Conservation (phyloP, 768 basidiomycete species). For the Naganishia randhawae region DNA sequence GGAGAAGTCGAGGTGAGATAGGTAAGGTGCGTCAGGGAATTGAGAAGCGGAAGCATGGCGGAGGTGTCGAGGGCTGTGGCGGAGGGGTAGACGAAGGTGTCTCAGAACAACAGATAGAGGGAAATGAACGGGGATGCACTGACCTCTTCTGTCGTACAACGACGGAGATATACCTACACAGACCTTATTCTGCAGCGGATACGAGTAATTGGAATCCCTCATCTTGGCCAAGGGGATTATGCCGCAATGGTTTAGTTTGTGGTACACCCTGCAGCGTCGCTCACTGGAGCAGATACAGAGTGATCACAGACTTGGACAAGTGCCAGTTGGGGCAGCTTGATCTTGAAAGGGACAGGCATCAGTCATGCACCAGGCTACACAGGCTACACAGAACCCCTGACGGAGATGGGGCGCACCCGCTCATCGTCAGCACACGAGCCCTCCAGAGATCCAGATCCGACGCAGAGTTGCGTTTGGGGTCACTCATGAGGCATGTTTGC, state of each 20-base stretch:
- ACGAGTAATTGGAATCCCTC: constrained; percentile 93
- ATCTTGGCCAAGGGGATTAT: constrained; percentile 53
- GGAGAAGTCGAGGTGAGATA: constrained; percentile 97
- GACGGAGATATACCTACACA: constrained; percentile 90
- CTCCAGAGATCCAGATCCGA: no score
- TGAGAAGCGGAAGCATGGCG: constrained; percentile 61
- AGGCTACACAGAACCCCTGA: no score
- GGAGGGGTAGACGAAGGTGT: not conserved
- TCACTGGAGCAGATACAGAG: no score
- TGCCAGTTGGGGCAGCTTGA: no score
- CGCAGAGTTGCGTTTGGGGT: no score
- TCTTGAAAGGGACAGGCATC: no score
- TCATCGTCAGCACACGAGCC: not conserved
- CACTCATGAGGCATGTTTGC: no score
- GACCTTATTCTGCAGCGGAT: constrained; percentile 90
- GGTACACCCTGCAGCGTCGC: not conserved
- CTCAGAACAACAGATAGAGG: not conserved
- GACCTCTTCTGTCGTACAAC: constrained; percentile 90
- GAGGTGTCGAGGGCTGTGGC: constrained; percentile 51
- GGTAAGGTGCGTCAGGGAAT: constrained; percentile 90
- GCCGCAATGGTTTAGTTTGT: not conserved
- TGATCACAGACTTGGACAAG: no score
- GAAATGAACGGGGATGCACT: constrained; percentile 39
- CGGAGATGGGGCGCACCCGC: no score
- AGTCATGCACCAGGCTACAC: no score